These are phyloP conservation scores for Diaporthe sp. DNA, from an alignment of 2,329 filamentous ascomycete species.

Conservation along the genomic window DNA sequence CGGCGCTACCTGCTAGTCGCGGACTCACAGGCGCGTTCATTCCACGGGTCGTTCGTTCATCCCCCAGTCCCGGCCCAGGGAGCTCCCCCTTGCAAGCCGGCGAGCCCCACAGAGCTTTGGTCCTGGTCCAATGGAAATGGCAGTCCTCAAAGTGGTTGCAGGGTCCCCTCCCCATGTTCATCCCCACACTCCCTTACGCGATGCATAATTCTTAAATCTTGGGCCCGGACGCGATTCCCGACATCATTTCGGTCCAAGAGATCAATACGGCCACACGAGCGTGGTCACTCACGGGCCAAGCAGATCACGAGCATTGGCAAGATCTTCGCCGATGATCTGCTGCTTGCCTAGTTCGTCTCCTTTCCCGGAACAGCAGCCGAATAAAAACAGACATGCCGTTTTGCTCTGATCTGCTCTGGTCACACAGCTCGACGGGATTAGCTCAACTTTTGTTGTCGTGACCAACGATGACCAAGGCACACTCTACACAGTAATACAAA, in stretches of 20 bases:
- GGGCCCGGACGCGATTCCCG: conserved; percentile 24
- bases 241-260: conserved; percentile 26
- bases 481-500: neutral
- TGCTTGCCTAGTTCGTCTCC: neutral
- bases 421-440: neutral
- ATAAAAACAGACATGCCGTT: too few species aligned
- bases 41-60: neutral
- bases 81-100: conserved; percentile 14
- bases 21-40: conserved; percentile 19
- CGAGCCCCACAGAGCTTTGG: neutral
- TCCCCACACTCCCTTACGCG: conserved; percentile 27
- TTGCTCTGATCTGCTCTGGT: neutral
- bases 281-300: conserved; percentile 19
- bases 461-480: neutral
- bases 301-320: conserved; percentile 31
- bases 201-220: conserved; percentile 32
- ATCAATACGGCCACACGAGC: conserved; percentile 30
- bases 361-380: neutral
- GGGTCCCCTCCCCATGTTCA: conserved; percentile 5
- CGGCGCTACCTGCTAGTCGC: conserved; percentile 18
- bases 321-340: neutral
- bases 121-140: neutral
- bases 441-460: neutral
- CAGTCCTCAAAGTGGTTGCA: conserved; percentile 24
- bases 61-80: conserved; percentile 5